These are phyloP conservation scores for Tetrahymena malaccensis DNA, from an alignment of 73 alveolate genomes.

Conservation along the genomic window DNA sequence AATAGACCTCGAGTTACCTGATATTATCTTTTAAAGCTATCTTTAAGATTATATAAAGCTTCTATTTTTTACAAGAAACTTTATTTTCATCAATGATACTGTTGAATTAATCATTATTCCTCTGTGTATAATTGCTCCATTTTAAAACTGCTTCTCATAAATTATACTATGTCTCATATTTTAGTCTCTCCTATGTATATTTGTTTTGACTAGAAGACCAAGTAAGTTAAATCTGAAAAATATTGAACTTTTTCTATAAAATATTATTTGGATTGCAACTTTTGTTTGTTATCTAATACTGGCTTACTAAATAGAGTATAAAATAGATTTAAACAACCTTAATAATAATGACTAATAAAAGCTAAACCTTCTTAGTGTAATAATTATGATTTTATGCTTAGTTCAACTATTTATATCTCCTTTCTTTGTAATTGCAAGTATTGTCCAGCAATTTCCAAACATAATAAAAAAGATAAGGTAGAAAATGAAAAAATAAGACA, in stretches of 20 bases:
- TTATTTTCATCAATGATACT: neutral
- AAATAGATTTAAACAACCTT: neutral
- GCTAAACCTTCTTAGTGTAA: too few species aligned
- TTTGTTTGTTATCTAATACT: neutral
- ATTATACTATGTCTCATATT: neutral
- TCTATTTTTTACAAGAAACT: neutral
- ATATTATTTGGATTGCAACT: neutral
- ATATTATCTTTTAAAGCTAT: neutral
- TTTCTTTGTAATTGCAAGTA: neutral
- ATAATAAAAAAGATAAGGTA: too few species aligned
- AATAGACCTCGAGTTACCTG: neutral
- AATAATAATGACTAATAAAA: neutral
- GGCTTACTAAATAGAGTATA: neutral
- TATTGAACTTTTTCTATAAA: neutral
- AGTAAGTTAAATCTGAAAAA: neutral
- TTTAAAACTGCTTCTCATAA: neutral
- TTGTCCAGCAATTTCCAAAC: neutral
- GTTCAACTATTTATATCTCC: neutral
- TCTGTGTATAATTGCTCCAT: neutral
- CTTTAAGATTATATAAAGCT: neutral
- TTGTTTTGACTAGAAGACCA: neutral
- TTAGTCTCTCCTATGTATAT: neutral
- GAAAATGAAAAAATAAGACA: neutral
- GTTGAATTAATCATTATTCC: neutral
- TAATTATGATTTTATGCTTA: neutral